Percentiles rank a stretch among this genome's conserved stretches.
Evolutionary conservation across 306 rosid species (phyloP).

Genomic region (Biancaea sappan): DNA sequence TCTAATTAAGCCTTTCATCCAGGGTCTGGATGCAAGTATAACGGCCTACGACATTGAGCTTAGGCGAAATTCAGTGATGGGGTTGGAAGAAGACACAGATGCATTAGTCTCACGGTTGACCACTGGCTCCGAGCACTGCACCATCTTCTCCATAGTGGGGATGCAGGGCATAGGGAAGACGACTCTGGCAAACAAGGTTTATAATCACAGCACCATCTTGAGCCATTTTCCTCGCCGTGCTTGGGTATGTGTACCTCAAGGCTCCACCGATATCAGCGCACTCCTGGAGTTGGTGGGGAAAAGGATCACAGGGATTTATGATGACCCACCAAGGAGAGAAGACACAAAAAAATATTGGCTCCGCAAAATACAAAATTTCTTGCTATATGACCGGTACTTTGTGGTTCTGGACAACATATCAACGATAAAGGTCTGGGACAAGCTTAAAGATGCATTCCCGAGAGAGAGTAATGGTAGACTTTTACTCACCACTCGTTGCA

Average conservation of each 20-base stretch:
- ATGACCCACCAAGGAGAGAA: too few species aligned
- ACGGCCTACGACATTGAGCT: neutral
- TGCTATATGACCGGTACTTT: neutral
- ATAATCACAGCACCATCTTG: neutral
- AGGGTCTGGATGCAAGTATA: neutral
- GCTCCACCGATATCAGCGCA: neutral
- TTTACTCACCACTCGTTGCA: constrained; percentile 2
- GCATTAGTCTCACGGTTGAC: neutral
- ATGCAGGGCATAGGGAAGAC: constrained; percentile 38
- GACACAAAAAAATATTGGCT: neutral
- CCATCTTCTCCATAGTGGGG: constrained; percentile 18
- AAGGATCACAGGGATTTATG: neutral
- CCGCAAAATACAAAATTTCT: neutral
- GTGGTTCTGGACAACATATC: constrained; percentile 24
- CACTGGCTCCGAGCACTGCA: neutral
- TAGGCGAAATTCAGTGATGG: neutral
- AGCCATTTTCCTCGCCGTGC: neutral
- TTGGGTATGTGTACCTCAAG: neutral
- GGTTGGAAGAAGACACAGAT: constrained; percentile 26
- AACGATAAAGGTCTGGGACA: neutral
- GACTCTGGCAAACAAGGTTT: constrained; percentile 26
- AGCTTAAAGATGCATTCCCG: too few species aligned
- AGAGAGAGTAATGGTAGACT: neutral
- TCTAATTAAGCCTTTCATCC: neutral
- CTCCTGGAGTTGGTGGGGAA: neutral